phyloP scores from a whole-genome alignment of 805 yeast genomes.

The Wickerhamomyces rabaulensis region DNA sequence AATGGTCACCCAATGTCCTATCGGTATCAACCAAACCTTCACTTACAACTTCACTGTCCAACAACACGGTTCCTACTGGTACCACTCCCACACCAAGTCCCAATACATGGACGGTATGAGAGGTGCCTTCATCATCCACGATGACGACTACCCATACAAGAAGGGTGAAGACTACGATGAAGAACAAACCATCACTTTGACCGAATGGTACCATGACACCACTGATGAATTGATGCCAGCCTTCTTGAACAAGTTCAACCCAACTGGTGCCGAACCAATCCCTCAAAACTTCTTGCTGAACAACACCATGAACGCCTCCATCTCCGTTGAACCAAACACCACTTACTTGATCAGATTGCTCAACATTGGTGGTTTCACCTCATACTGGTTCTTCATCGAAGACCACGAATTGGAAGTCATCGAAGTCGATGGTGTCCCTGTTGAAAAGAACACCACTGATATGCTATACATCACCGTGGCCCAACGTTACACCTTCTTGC shows the following conservation, averaged over 20 bases:
- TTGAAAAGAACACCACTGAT: slow-evolving; percentile 66
- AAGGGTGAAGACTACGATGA: slow-evolving; percentile 60
- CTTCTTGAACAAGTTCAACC: slow-evolving; percentile 74
- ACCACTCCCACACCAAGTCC: slow-evolving; percentile 45
- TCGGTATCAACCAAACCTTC: slow-evolving; percentile 37
- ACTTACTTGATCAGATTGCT: slow-evolving; percentile 78
- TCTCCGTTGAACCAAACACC: slow-evolving; percentile 76
- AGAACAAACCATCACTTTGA: slow-evolving; percentile 60
- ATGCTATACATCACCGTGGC: slow-evolving; percentile 82
- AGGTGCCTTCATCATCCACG: slow-evolving; percentile 56
- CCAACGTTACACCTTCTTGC: slow-evolving; percentile 80
- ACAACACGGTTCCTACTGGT: slow-evolving; percentile 51
- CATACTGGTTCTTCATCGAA: slow-evolving; percentile 85
- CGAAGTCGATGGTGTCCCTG: slow-evolving; percentile 87
- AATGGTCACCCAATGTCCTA: slow-evolving; percentile 44
- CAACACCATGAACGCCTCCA: slow-evolving; percentile 72
- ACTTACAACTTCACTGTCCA: slow-evolving; percentile 37
- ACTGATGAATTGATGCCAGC: slow-evolving; percentile 42
- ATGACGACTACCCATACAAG: slow-evolving; percentile 51
- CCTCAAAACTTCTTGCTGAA: slow-evolving; percentile 79
- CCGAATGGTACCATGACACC: slow-evolving; percentile 83
- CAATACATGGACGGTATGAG: slow-evolving; percentile 44
- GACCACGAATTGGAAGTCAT: slow-evolving; percentile 83
- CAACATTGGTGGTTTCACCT: slow-evolving; percentile 87
- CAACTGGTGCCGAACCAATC: slow-evolving; percentile 98